Evolutionary conservation across 495 filamentous ascomycete genomes (phyloP), one percentile per base, ranked within the genome.

Genomic region (Sporormia fimetaria): DNA sequence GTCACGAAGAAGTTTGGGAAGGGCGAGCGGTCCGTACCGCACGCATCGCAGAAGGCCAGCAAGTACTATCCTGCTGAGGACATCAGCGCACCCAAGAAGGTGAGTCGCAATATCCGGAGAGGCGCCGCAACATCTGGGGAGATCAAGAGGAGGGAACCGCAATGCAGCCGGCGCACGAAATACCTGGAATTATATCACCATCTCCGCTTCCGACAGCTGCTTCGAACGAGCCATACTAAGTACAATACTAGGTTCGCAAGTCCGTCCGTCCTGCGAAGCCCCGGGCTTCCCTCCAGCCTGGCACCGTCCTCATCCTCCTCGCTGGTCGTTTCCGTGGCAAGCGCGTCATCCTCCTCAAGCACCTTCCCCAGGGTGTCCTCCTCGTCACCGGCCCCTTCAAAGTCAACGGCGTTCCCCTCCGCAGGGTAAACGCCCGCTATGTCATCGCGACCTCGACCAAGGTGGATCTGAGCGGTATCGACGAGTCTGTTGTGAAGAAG

Each of bases 31-130:
- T 73, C 78, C 65, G 75, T 98, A 63, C 83, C 83, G 58, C 71
- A 77, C 63, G 67, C 73, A 61, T 71, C 77, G 57, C 76, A 90
- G 67, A 93, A 92, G 82, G 90, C 88, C 61, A 75, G 80, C 76
- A 99, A 96, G 72, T 99, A 88, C 84, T 99, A 99, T 69, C 92
- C 92, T 65, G 82, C 87, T 59, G 85, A 94, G 64, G 90, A 95
- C 67, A 81, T 88, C 63, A 61, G 73, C 61, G 72, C 82, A 71
- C 80, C 81, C 47, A 94, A 83, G 75, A 90, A 90, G 80, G 92
- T 99, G 70, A 62, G 77, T 50, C n/a, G 32, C 6, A 7, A 27
- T 30, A 8, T 24, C 5, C 12, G 21, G 11, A 10, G 29, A 20
- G 23, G 34, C 16, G 21, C 27, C 6, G 17, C 22, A 21, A 25